Percentiles rank a stretch among this genome's conserved stretches.
These are phyloP conservation scores for Delonix regia DNA, from an alignment of 306 rosid species.

Conservation along the genomic window DNA sequence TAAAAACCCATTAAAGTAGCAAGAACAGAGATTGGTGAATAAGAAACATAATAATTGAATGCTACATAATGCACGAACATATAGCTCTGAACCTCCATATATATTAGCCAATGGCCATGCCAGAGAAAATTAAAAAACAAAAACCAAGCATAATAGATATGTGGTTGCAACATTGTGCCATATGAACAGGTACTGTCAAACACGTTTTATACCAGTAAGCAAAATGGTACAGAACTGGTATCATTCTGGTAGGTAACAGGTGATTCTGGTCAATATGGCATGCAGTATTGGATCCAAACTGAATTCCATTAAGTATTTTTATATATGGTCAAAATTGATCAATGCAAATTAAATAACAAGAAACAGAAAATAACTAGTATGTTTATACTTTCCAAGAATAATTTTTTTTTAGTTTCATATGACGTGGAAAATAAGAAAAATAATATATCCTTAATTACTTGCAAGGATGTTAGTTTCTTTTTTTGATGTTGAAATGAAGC, in stretches of 20 bases:
- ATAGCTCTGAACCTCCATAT: not conserved
- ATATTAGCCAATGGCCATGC: not conserved
- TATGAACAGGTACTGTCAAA: not conserved
- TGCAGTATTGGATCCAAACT: too few species aligned
- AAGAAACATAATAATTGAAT: not conserved
- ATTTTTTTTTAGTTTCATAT: not conserved
- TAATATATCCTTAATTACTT: not conserved
- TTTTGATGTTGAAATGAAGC: conserved; percentile 15
- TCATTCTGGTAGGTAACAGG: not conserved
- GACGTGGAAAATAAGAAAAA: not conserved
- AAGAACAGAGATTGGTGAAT: not conserved
- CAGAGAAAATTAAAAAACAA: not conserved
- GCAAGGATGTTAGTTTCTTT: not conserved
- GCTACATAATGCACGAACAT: not conserved
- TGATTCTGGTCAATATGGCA: too few species aligned
- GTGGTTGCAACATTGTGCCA: conserved; percentile 10
- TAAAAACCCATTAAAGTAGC: conserved; percentile 42
- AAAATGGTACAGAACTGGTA: not conserved
- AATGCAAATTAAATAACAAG: not conserved
- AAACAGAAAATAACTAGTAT: not conserved
- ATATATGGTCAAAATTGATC: too few species aligned
- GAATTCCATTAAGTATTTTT: too few species aligned
- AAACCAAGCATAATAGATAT: not conserved
- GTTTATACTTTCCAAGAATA: not conserved
- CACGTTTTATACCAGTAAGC: not conserved